Evolutionary conservation across 2,329 filamentous ascomycete species (phyloP).

Genomic region (Nemania serpens): DNA sequence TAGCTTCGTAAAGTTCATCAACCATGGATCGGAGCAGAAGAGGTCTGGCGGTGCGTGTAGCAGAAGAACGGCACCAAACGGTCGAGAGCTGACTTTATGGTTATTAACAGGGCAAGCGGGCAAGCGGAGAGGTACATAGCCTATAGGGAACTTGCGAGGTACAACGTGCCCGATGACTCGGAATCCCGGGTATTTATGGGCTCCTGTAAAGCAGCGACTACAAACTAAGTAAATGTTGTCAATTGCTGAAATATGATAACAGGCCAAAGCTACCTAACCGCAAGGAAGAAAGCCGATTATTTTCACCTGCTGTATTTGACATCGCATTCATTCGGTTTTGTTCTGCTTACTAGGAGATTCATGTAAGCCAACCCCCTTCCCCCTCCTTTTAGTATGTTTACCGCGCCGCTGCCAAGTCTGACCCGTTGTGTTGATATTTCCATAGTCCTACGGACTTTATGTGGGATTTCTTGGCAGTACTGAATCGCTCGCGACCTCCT

Average conservation of each 20-base stretch:
- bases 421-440: slow-evolving; percentile 13
- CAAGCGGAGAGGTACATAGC: too few relatives aligned
- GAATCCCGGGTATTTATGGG: neutral
- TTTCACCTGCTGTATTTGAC: slow-evolving; percentile 12
- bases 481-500: slow-evolving; percentile 10
- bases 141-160: too few relatives aligned
- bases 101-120: too few relatives aligned
- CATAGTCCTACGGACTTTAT: slow-evolving; percentile 12
- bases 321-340: slow-evolving; percentile 11
- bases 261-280: neutral
- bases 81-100: too few relatives aligned
- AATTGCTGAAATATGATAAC: neutral
- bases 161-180: too few relatives aligned
- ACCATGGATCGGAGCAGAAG: too few relatives aligned
- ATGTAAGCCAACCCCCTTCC: slow-evolving; percentile 15
- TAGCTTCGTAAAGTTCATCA: too few relatives aligned
- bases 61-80: too few relatives aligned
- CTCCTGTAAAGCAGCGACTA: neutral
- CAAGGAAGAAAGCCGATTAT: neutral
- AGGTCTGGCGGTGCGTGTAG: too few relatives aligned
- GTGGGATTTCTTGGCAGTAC: slow-evolving; percentile 16
- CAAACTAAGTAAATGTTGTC: neutral
- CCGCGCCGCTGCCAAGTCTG: slow-evolving; percentile 15
- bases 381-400: slow-evolving; percentile 17
- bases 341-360: slow-evolving; percentile 21